Conservation (phyloP, 2,329 filamentous ascomycete genomes). For the Passalora sequoiae region DNA sequence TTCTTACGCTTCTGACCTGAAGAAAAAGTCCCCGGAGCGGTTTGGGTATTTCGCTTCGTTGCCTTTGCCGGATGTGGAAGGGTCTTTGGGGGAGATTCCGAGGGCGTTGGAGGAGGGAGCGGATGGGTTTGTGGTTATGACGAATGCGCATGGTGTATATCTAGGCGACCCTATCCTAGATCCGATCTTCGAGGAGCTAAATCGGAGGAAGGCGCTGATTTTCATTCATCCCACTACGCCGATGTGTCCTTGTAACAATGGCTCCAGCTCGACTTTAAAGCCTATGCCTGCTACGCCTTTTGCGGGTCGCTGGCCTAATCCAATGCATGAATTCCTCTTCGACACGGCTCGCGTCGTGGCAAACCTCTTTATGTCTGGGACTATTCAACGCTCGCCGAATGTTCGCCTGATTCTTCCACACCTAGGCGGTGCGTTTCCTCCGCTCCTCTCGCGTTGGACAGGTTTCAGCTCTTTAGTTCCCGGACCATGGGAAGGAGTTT, state of each 20-base stretch:
- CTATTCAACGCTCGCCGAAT: slow-evolving; percentile 43
- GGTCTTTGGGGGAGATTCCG: slow-evolving; percentile 46
- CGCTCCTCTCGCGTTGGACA: slow-evolving; percentile 43
- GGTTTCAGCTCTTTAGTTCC: slow-evolving; percentile 38
- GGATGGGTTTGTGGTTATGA: slow-evolving; percentile 50
- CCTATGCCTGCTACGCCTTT: slow-evolving; percentile 36
- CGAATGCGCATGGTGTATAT: slow-evolving; percentile 52
- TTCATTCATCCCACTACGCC: slow-evolving; percentile 55
- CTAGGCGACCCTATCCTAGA: slow-evolving; percentile 46
- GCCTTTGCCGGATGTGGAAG: slow-evolving; percentile 48
- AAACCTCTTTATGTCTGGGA: slow-evolving; percentile 47
- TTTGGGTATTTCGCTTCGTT: slow-evolving; percentile 53
- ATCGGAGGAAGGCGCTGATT: slow-evolving; percentile 43
- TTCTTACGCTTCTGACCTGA: slow-evolving; percentile 38
- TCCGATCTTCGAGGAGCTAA: slow-evolving; percentile 46
- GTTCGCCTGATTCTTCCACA: slow-evolving; percentile 49
- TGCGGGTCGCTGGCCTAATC: slow-evolving; percentile 37
- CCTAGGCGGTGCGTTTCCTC: slow-evolving; percentile 43
- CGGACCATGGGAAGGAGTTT: slow-evolving; percentile 28
- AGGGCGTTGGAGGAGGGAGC: slow-evolving; percentile 40
- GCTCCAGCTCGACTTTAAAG: slow-evolving; percentile 16
- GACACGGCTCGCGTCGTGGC: slow-evolving; percentile 48
- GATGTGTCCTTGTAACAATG: slow-evolving; percentile 37
- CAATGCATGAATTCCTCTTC: slow-evolving; percentile 51
- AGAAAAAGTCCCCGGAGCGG: slow-evolving; percentile 34